Base-by-base conservation (phyloP, 2,329 filamentous ascomycete genomes). In the Penicillium vulpinum region DNA sequence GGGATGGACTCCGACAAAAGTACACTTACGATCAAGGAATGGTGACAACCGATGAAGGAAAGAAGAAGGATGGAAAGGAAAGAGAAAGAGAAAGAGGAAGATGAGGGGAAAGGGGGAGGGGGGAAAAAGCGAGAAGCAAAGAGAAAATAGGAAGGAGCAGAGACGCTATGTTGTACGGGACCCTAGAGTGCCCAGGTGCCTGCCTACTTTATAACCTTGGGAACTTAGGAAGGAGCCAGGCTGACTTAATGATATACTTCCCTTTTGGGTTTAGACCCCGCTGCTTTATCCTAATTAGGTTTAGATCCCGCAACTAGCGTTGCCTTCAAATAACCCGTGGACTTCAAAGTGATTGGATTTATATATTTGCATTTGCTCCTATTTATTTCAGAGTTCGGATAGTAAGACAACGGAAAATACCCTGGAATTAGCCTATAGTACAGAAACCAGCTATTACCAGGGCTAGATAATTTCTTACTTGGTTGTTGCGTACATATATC, bases 241-340 rank as follows among this genome's bases (percentile, higher is more conserved):
- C 10, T 3, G 22, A 26, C 15, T 6, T 7, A 22, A 46, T 22
- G 13, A 33, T 33, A 33, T 8, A 26, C 16, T 24, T 36, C 43
- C 51, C 5, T 13, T 36, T 54, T 43, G 16, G 45, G 52, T 28
- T 54, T 54, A 54, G 52, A 54, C 22, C 40, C 52, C 52, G 52
- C 9, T 15, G 36, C 1, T 26, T 22, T 41, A 28, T 54, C 21
- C 29, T 5, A 18, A 24, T 44, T 51, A 18, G 48, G 48, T 6
- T 26, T 51, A 51, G 48, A 51, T 8, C 29, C 52, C 52, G 22
- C 36, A 21, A 7, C 21, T 36, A 33, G 39, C 29, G 29, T 38
- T 26, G 2, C 22, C 21, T n/a, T 18, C 3, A 39, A 15, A 15
- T 31, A 29, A 13, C 16, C n/a, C n/a, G n/a, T n/a, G n/a, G n/a